Conservation (phyloP, 192 early-diverging fungal species). For the Gryganskiella cystojenkinii region DNA sequence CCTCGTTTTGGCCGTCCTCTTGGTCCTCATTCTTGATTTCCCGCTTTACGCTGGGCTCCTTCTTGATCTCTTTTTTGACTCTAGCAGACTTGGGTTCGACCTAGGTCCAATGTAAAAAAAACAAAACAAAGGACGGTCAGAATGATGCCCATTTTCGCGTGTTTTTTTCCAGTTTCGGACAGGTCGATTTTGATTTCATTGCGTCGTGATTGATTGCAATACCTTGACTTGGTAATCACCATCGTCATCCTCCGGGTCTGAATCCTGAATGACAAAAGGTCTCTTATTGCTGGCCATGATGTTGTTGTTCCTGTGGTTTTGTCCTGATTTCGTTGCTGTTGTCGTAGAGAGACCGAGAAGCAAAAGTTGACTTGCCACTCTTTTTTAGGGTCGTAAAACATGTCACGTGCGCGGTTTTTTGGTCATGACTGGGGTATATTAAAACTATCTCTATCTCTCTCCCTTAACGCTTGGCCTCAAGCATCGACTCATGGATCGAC, state of each 20-base stretch:
- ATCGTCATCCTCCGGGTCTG: background rate
- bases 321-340: background rate
- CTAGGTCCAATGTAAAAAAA: background rate
- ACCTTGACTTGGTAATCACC: background rate
- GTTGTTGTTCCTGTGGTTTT: no score
- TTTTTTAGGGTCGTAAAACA: no score
- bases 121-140: no score
- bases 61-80: background rate
- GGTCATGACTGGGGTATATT: background rate
- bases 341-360: background rate
- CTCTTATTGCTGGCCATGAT: slow-evolving; percentile 2
- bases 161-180: no score
- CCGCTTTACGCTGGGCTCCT: no score
- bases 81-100: background rate
- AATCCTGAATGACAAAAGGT: slow-evolving; percentile 8
- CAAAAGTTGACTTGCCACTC: no score
- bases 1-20: background rate
- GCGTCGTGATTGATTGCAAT: no score
- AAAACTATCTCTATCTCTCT: background rate
- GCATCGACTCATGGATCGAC: slow-evolving; percentile 46
- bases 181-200: no score
- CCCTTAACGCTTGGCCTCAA: slow-evolving; percentile 19
- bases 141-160: no score
- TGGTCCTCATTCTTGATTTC: no score
- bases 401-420: no score